Evolutionary conservation across 495 filamentous ascomycete species (phyloP).

Genomic region (Aspergillus panamensis): DNA sequence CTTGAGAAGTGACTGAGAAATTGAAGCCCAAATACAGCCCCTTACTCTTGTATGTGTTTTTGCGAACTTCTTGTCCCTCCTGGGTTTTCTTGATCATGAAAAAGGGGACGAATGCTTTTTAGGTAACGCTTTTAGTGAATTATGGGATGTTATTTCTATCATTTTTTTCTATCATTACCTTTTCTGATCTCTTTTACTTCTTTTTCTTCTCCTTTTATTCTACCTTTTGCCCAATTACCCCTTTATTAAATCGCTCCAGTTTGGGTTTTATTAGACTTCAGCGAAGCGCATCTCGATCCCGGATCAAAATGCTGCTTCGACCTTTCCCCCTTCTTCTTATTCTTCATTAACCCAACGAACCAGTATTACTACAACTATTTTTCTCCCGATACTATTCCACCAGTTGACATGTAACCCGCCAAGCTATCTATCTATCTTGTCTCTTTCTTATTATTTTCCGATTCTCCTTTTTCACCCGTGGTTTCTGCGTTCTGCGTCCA

Average conservation of each 20-base stretch:
- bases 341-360: not conserved
- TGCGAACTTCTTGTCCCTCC: not conserved
- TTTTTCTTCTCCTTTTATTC: not conserved
- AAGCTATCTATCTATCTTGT: not conserved
- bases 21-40: too few species aligned
- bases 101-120: constrained; percentile 7
- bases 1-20: too few species aligned
- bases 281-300: too few species aligned
- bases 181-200: not conserved
- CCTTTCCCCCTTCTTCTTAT: not conserved
- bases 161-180: not conserved
- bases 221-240: not conserved
- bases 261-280: not conserved
- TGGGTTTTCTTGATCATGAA: not conserved
- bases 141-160: not conserved
- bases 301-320: too few species aligned
- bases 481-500: too few species aligned
- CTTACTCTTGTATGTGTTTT: not conserved
- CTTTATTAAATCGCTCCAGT: not conserved
- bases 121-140: constrained; percentile 10
- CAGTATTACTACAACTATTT: not conserved
- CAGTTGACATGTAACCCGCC: not conserved
- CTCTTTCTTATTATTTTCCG: not conserved
- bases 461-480: not conserved
- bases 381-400: not conserved